Evolutionary conservation across 352 stramenopile species (phyloP), one percentile per base, ranked within the genome.

Genomic region (Blastocystis sp.): DNA sequence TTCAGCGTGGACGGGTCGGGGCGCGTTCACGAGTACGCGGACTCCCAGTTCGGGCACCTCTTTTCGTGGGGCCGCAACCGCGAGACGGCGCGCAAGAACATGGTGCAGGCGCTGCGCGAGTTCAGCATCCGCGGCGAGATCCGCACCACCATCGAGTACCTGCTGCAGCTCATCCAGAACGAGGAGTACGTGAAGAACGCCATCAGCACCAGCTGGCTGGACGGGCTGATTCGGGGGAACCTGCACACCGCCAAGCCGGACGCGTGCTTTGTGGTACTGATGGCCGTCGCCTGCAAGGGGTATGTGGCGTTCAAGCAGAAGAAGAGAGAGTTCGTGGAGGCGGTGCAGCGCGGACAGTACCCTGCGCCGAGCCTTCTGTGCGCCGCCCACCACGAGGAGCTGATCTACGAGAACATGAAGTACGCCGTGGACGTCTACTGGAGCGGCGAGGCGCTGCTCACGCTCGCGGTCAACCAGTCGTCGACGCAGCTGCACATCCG

Each of bases 101-200:
- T 99, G 90, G 96, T 98, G 3, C 90, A 99, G 41, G 96, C 96
- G 41, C 92, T 99, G 19, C 98, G 99, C 90, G 97, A 99, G 91
- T 91, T 99, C 9, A 98, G 93, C 48, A 99, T 99, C 90, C 95
- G 97, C 78, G 97, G 97, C 88, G 96, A 99, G 89, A 99, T 99
- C 91, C 97, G 97, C 89, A 99, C 96, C 41, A 99, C 97, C 0
- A 94, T 99, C 59, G 97, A 99, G 91, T 99, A 99, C 91, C 98
- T 99, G 82, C 95, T 96, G 21, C 97, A 98, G 90, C 94, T 99
- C 91, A 98, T 99, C 91, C 94, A 99, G 91, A 94, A 96, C 40
- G 93, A 98, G 61, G 96, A 99, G 91, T 99, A 99, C 91, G 94
- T 98, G 80, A 91, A 94, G 82, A 99, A 99, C 92, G 92, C 92